phyloP scores from a whole-genome alignment of 495 filamentous ascomycete species.

The Penicillium roqueforti region DNA sequence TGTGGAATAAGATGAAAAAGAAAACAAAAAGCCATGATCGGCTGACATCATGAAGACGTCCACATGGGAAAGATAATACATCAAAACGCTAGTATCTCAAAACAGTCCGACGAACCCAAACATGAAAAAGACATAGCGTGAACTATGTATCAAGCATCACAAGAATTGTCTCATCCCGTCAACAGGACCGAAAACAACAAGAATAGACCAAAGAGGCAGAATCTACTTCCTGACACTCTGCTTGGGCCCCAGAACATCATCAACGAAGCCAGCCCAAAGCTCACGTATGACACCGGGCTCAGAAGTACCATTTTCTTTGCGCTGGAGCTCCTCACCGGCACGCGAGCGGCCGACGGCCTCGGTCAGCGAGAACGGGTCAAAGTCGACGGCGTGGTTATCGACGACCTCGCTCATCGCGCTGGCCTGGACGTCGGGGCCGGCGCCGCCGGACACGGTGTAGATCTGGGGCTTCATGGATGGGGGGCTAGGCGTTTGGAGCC shows the following conservation, averaged over 20 bases:
- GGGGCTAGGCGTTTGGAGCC: slow-evolving; percentile 18
- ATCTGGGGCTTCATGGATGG: slow-evolving; percentile 55
- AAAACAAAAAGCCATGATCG: background rate
- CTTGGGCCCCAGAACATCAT: slow-evolving; percentile 54
- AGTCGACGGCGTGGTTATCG: slow-evolving; percentile 52
- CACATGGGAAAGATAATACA: background rate
- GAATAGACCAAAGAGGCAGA: too few species aligned
- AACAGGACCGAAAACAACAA: slow-evolving; percentile 8
- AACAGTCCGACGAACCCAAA: background rate
- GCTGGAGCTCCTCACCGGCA: slow-evolving; percentile 36
- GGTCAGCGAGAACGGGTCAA: slow-evolving; percentile 57
- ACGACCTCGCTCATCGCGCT: slow-evolving; percentile 56
- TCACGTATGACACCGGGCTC: slow-evolving; percentile 42
- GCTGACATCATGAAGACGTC: background rate
- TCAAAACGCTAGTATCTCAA: slow-evolving; percentile 4
- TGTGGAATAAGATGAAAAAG: background rate
- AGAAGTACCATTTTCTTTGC: slow-evolving; percentile 17
- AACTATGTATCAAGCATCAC: slow-evolving; percentile 7
- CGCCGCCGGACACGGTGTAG: slow-evolving; percentile 48
- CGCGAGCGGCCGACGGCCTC: slow-evolving; percentile 45
- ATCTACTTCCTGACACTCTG: slow-evolving; percentile 25
- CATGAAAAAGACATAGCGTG: slow-evolving; percentile 4
- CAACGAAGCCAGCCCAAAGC: slow-evolving; percentile 54
- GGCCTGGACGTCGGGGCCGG: slow-evolving; percentile 48
- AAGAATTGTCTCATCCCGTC: slow-evolving; percentile 14